phyloP scores from a whole-genome alignment of 106 monocot genomes.

The Dendrobium chrysotoxum region DNA sequence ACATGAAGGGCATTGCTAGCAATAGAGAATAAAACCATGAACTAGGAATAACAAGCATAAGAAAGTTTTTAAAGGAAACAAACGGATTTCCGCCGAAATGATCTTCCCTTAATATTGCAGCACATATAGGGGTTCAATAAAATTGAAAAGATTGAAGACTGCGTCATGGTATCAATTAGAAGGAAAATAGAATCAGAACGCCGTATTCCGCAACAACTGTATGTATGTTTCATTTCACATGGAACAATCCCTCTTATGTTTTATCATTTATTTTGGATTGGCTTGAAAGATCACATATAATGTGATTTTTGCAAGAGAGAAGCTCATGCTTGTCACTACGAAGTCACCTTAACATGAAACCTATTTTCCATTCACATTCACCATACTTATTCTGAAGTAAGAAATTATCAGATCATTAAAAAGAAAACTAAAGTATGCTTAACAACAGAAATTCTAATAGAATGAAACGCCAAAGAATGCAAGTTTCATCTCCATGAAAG shows the following conservation, averaged over 20 bases:
- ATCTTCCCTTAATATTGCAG: neutral
- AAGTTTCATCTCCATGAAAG: neutral
- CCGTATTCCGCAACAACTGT: neutral
- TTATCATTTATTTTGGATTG: too few relatives aligned
- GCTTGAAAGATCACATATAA: neutral
- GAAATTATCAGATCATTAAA: neutral
- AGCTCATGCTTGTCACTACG: neutral
- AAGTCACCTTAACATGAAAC: neutral
- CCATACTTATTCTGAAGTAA: neutral
- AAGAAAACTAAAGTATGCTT: neutral
- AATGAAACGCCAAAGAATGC: neutral
- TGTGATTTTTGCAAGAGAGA: neutral
- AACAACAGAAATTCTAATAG: neutral
- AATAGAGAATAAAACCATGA: neutral
- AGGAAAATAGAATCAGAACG: neutral
- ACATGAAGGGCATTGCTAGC: neutral
- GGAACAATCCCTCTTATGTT: neutral
- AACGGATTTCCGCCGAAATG: neutral
- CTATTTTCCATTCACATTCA: neutral
- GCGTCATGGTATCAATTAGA: neutral
- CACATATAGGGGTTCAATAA: neutral
- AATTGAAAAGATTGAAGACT: neutral
- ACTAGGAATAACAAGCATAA: neutral
- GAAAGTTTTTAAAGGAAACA: too few relatives aligned
- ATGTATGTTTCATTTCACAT: conserved; percentile 1